Percentiles rank a stretch among this genome's conserved stretches.
These are phyloP conservation scores for Podospora conica DNA, from an alignment of 495 filamentous ascomycete species.

Conservation along the genomic window DNA sequence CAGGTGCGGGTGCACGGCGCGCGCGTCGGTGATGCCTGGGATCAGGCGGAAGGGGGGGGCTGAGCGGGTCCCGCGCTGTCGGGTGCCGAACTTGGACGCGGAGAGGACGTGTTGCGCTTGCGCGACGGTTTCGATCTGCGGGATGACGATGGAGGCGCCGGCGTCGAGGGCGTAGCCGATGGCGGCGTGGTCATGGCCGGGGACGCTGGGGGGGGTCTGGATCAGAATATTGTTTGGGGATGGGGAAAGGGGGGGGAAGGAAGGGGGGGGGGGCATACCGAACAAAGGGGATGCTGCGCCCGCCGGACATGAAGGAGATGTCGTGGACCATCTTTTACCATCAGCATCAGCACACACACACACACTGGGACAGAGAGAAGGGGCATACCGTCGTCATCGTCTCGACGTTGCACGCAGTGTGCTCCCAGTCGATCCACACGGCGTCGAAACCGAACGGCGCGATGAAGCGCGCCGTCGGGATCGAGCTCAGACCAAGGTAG, in stretches of 20 bases:
- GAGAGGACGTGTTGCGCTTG: slow-evolving; percentile 39
- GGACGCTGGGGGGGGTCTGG: slow-evolving; percentile 28
- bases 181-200: slow-evolving; percentile 41
- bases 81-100: slow-evolving; percentile 36
- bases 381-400: slow-evolving; percentile 36
- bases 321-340: slow-evolving; percentile 35
- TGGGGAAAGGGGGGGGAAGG: not conserved
- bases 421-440: slow-evolving; percentile 44
- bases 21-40: slow-evolving; percentile 30
- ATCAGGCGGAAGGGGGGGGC: slow-evolving; percentile 38
- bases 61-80: slow-evolving; percentile 32
- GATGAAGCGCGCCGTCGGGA: slow-evolving; percentile 30
- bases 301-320: slow-evolving; percentile 35
- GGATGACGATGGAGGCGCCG: slow-evolving; percentile 39
- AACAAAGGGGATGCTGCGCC: slow-evolving; percentile 37
- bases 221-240: slow-evolving; percentile 6
- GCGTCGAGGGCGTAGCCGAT: slow-evolving; percentile 46
- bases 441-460: slow-evolving; percentile 36
- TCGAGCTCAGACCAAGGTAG: slow-evolving; percentile 32
- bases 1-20: slow-evolving; percentile 18
- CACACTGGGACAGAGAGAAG: not conserved
- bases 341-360: not conserved
- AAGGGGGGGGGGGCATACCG: slow-evolving; percentile 15
- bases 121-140: slow-evolving; percentile 44
- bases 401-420: slow-evolving; percentile 37